Evolutionary conservation across 1,284 basidiomycete genomes (phyloP).

Genomic region (Mycena citricolor): DNA sequence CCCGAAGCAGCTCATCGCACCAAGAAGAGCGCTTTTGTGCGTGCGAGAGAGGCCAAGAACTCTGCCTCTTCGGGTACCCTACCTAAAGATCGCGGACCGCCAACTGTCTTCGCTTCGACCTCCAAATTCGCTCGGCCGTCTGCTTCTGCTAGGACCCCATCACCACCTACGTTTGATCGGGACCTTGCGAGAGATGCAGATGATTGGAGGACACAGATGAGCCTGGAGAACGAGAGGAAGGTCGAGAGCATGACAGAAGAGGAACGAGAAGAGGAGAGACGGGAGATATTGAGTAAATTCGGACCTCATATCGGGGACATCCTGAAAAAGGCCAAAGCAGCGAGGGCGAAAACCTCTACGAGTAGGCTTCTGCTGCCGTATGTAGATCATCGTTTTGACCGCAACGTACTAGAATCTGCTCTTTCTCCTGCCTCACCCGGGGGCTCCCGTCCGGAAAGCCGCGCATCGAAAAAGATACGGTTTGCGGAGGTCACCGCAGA

Average conservation of each 20-base stretch:
- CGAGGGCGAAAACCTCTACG: conserved; percentile 37
- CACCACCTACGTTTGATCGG: conserved; percentile 2
- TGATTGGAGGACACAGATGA: conserved; percentile 47
- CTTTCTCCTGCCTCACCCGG: conserved; percentile 29
- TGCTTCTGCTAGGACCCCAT: conserved; percentile 1
- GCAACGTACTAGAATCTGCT: neutral
- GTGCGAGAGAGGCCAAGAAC: neutral
- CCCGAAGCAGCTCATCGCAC: conserved; percentile 6
- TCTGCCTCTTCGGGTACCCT: neutral
- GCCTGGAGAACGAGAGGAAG: conserved; percentile 52
- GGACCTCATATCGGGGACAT: conserved; percentile 62
- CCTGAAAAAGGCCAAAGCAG: conserved; percentile 51
- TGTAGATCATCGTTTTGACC: conserved; percentile 5
- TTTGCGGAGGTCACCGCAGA: conserved; percentile 47
- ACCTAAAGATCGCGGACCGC: neutral
- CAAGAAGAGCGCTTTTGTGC: conserved; percentile 9
- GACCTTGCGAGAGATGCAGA: conserved; percentile 24
- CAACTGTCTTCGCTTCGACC: neutral
- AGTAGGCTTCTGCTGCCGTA: conserved; percentile 1
- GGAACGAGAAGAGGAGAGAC: conserved; percentile 56
- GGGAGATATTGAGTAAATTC: conserved; percentile 67
- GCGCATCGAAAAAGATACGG: conserved; percentile 41
- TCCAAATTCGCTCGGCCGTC: neutral
- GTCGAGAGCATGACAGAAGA: conserved; percentile 58
- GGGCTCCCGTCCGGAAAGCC: conserved; percentile 44